Base-by-base conservation (phyloP, 2,329 filamentous ascomycete genomes). In the Ciborinia camelliae region DNA sequence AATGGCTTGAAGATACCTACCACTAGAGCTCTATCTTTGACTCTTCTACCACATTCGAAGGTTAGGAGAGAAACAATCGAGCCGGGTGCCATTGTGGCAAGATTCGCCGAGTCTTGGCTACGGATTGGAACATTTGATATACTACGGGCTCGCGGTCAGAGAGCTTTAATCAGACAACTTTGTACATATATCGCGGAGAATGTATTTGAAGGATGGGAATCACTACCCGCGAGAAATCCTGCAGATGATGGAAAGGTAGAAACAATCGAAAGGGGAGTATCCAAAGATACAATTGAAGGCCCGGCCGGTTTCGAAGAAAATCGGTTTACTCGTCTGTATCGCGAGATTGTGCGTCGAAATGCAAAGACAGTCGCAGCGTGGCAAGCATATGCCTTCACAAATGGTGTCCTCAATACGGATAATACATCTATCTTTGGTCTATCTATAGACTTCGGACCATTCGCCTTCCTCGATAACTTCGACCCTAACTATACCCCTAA, bases 341-440 rank as follows among this genome's bases (percentile, higher is more conserved):
- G 95, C 43, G 92, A 96, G 73, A 88, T 99, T 64, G 87, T 88
- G 4, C 86, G 92, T 50, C 86, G 91, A 39, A 99, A 97, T 74
- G 95, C 95, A 1, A 82, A 84, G 65, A 96, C 90, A 0, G 93
- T 98, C 2, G 95, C 95, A 14, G 85, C 89, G 70, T 98, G 95
- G 94, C 96, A 99, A 79, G 92, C 92, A 0, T 98, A 98, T 73
- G 95, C 92, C n/a, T 99, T 99, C 79, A 98, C 96, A 84, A 99
- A 99, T 73, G 95, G 95, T 53, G 95, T 99, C 4, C 81, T 99
- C 65, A 99, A 99, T 77, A 98, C 95, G 0, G 95, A 99, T 75
- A 99, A 99, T 76, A 99, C 95, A 0, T 97, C 92, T 0, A 84
- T 99, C 59, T 88, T 88, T 63, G 95, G 95, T 0, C 79, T 99